Evolutionary conservation across 2,329 filamentous ascomycete species (phyloP).

Genomic region (Ascochyta fabae): DNA sequence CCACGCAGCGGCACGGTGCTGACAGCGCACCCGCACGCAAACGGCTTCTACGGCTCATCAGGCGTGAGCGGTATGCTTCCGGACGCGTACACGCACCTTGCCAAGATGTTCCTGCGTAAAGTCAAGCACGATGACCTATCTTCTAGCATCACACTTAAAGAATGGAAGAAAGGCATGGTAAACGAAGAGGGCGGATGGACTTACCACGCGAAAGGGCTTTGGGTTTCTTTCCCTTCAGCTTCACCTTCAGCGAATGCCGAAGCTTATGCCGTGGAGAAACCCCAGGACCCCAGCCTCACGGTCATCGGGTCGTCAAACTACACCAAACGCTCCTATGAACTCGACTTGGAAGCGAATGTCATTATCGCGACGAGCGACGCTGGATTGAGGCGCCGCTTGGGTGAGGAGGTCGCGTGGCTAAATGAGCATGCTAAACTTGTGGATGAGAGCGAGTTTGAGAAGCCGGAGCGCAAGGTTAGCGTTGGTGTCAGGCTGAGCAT

Average conservation of each 20-base stretch:
- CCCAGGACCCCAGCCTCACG: slow-evolving; percentile 74
- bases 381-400: slow-evolving; percentile 73
- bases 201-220: slow-evolving; percentile 96
- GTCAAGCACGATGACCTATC: slow-evolving; percentile 61
- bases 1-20: slow-evolving; percentile 78
- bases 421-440: slow-evolving; percentile 74
- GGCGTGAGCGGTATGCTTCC: slow-evolving; percentile 91
- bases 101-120: slow-evolving; percentile 76
- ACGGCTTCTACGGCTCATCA: slow-evolving; percentile 89
- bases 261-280: slow-evolving; percentile 53
- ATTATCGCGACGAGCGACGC: slow-evolving; percentile 82
- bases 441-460: slow-evolving; percentile 79
- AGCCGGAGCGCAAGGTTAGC: slow-evolving; percentile 81
- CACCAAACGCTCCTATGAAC: slow-evolving; percentile 88
- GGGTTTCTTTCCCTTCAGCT: slow-evolving; percentile 74
- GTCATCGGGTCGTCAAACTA: slow-evolving; percentile 94
- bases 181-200: slow-evolving; percentile 88
- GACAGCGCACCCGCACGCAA: slow-evolving; percentile 90
- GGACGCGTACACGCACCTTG: slow-evolving; percentile 88
- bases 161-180: slow-evolving; percentile 86
- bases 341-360: slow-evolving; percentile 90
- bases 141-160: slow-evolving; percentile 73
- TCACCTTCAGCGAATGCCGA: slow-evolving; percentile 33
- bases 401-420: slow-evolving; percentile 80
- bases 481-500: slow-evolving; percentile 86